phyloP scores from a whole-genome alignment of 1,284 basidiomycete genomes.

The Heterobasidion parviporum region DNA sequence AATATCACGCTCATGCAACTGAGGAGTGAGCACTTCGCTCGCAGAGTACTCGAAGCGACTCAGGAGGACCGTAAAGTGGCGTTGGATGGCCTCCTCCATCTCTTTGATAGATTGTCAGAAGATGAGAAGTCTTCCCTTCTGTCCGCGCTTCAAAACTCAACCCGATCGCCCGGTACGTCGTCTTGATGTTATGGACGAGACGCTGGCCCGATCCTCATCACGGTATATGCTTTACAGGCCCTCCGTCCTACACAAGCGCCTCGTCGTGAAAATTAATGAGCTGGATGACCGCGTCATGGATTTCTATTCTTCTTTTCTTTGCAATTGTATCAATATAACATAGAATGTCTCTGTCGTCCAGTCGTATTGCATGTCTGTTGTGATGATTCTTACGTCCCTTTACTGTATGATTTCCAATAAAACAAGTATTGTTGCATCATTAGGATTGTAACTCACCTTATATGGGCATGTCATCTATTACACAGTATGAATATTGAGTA shows the following conservation, averaged over 20 bases:
- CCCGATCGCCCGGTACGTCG: slow-evolving; percentile 45
- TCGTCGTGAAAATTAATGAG: neutral
- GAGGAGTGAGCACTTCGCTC: slow-evolving; percentile 56
- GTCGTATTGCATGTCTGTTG: neutral
- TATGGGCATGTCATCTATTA: too few relatives aligned
- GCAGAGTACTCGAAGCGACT: slow-evolving; percentile 51
- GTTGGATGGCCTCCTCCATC: slow-evolving; percentile 55
- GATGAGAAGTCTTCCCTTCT: slow-evolving; percentile 65
- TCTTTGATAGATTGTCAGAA: slow-evolving; percentile 62
- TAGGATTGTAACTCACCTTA: neutral
- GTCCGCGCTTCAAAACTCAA: slow-evolving; percentile 47
- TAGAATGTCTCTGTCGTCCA: neutral
- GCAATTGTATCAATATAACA: neutral
- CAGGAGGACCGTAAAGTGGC: slow-evolving; percentile 66
- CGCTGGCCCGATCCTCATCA: slow-evolving; percentile 4
- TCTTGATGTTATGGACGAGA: slow-evolving; percentile 10
- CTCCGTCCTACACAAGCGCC: slow-evolving; percentile 22
- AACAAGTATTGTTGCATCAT: neutral
- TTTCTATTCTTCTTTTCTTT: neutral
- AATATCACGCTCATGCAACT: slow-evolving; percentile 50
- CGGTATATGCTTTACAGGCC: slow-evolving; percentile 16
- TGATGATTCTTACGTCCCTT: neutral
- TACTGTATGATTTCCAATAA: neutral
- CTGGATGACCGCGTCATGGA: neutral
- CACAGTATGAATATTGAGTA: too few relatives aligned